Percentiles rank a stretch among this genome's conserved stretches.
Evolutionary conservation across 495 filamentous ascomycete genomes (phyloP).

Genomic region (Antarctomyces pellizariae): DNA sequence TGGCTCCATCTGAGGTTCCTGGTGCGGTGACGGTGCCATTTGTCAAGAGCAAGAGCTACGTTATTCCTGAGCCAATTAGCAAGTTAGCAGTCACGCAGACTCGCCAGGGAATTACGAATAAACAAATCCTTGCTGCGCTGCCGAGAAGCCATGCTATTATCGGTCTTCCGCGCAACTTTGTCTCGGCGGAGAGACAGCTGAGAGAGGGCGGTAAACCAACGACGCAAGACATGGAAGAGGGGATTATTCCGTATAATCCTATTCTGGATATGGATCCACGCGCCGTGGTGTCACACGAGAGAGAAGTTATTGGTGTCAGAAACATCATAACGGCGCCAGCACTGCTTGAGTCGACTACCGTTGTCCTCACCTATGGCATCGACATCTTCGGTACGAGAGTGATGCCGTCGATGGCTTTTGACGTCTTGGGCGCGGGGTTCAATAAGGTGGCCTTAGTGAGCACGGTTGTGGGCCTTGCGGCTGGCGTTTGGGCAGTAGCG

Average conservation of each 20-base stretch:
- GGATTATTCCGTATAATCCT: slow-evolving; percentile 50
- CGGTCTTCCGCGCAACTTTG: slow-evolving; percentile 48
- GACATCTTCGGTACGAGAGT: slow-evolving; percentile 78
- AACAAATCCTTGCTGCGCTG: slow-evolving; percentile 57
- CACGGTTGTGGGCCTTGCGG: slow-evolving; percentile 55
- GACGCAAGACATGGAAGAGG: slow-evolving; percentile 57
- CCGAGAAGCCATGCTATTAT: slow-evolving; percentile 46
- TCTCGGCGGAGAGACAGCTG: slow-evolving; percentile 77
- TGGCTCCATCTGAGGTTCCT: slow-evolving; percentile 27
- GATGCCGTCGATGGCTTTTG: slow-evolving; percentile 67
- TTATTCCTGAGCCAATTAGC: slow-evolving; percentile 53
- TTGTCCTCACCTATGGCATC: slow-evolving; percentile 72
- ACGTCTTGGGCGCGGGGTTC: slow-evolving; percentile 81
- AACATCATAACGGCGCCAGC: slow-evolving; percentile 50
- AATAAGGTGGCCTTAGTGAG: slow-evolving; percentile 63
- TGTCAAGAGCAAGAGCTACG: slow-evolving; percentile 52
- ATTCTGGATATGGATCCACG: slow-evolving; percentile 67
- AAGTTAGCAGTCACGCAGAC: slow-evolving; percentile 71
- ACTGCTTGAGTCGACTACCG: slow-evolving; percentile 73
- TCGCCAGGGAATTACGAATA: slow-evolving; percentile 74
- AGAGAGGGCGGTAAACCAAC: slow-evolving; percentile 72
- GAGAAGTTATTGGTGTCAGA: slow-evolving; percentile 56
- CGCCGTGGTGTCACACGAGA: slow-evolving; percentile 56
- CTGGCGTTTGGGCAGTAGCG: slow-evolving; percentile 50
- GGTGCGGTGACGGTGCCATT: slow-evolving; percentile 30